Conservation (phyloP, 805 yeast species). For the Nakazawaea wickerhamii region DNA sequence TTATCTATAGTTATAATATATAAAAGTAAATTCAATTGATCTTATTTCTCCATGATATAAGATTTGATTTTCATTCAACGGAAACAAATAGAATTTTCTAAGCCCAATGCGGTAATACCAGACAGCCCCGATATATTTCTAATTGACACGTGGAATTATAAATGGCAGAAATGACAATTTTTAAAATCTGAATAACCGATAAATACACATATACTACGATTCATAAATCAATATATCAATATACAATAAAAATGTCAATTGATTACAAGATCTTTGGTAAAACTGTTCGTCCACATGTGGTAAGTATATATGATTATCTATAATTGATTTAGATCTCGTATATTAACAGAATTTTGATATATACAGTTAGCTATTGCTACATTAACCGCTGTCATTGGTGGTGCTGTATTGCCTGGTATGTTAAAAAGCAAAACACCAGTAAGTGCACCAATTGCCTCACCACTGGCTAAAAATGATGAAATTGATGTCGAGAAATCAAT, state of each 20-base stretch:
- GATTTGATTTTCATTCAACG: too few species aligned
- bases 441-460: conserved; percentile 12
- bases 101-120: neutral
- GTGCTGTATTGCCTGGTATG: conserved; percentile 45
- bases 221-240: neutral
- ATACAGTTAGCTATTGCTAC: conserved; percentile 72
- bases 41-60: too few species aligned
- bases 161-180: too few species aligned
- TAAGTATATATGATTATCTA: conserved; percentile 24
- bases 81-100: neutral
- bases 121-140: neutral
- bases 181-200: too few species aligned
- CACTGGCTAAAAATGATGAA: conserved; percentile 17
- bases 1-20: neutral
- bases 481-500: conserved; percentile 28
- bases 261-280: conserved; percentile 83
- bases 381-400: conserved; percentile 58
- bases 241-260: conserved; percentile 55
- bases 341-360: neutral
- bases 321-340: neutral
- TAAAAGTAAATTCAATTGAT: too few species aligned
- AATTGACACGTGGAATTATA: neutral
- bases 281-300: conserved; percentile 75
- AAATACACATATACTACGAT: too few species aligned
- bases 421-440: conserved; percentile 44